Conservation (phyloP, 768 basidiomycete genomes). For the Trametes villosa region DNA sequence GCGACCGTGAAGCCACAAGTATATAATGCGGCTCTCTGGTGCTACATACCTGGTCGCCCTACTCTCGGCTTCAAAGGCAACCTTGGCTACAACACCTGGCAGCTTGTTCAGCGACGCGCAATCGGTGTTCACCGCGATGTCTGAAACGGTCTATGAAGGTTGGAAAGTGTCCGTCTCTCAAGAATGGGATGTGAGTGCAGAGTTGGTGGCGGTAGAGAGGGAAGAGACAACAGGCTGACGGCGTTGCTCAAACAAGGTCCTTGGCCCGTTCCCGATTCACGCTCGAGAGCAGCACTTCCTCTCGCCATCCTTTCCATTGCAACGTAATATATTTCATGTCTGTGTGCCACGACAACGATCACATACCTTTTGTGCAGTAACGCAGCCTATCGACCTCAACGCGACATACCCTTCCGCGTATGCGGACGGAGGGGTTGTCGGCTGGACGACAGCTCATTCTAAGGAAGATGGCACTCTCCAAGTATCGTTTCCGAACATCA, state of each 20-base stretch:
- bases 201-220: neutral
- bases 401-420: constrained; percentile 68
- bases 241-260: constrained; percentile 49
- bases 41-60: neutral
- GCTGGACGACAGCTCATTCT: constrained; percentile 55
- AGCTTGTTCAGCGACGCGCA: neutral
- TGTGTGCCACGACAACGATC: neutral
- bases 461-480: constrained; percentile 50
- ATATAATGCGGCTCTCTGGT: too few relatives aligned
- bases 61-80: neutral
- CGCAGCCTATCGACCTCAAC: constrained; percentile 52
- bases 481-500: constrained; percentile 68
- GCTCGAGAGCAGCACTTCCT: constrained; percentile 83
- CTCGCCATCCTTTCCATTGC: constrained; percentile 75
- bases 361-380: constrained; percentile 42
- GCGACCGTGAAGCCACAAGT: too few relatives aligned
- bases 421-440: constrained; percentile 62
- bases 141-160: neutral
- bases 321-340: constrained; percentile 47
- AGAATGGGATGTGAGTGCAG: constrained; percentile 24
- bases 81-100: neutral
- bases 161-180: constrained; percentile 21
- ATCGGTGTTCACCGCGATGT: neutral
- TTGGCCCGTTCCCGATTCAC: constrained; percentile 85
- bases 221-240: neutral